Conservation (phyloP, 306 rosid species). For the Quercus variabilis region DNA sequence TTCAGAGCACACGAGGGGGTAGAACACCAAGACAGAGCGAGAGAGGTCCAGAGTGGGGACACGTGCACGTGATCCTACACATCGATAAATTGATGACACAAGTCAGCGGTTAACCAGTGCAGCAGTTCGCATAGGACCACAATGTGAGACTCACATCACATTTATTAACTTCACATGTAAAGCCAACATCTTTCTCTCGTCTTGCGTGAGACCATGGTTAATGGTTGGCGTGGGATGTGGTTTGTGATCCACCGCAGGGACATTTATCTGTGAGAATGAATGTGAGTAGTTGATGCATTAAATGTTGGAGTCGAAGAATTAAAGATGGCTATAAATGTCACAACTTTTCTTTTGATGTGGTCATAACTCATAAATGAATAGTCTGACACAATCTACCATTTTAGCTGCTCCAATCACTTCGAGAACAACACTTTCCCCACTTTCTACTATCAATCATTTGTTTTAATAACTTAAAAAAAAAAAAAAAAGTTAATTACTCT, state of each 20-base stretch:
- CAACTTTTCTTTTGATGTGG: neutral
- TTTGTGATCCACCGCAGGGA: neutral
- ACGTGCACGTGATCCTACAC: conserved; percentile 18
- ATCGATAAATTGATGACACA: neutral
- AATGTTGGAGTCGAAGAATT: neutral
- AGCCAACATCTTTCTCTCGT: neutral
- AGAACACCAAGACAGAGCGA: neutral
- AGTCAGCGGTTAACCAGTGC: conserved; percentile 33
- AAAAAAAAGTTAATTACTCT: neutral
- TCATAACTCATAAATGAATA: neutral
- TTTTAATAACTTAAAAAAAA: too few relatives aligned
- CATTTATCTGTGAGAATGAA: neutral
- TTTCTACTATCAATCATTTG: too few relatives aligned
- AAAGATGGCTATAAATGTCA: conserved; percentile 2
- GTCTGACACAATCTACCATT: neutral
- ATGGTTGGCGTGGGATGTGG: neutral
- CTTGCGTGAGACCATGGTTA: neutral
- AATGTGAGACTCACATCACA: conserved; percentile 4
- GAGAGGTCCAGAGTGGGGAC: neutral
- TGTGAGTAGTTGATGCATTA: conserved; percentile 11
- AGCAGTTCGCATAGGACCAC: neutral
- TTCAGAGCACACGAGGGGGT: neutral
- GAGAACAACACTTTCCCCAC: neutral
- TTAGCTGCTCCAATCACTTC: neutral
- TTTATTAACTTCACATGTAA: conserved; percentile 42